Conservation (phyloP, 768 basidiomycete species). For the Daedalea quercina region DNA sequence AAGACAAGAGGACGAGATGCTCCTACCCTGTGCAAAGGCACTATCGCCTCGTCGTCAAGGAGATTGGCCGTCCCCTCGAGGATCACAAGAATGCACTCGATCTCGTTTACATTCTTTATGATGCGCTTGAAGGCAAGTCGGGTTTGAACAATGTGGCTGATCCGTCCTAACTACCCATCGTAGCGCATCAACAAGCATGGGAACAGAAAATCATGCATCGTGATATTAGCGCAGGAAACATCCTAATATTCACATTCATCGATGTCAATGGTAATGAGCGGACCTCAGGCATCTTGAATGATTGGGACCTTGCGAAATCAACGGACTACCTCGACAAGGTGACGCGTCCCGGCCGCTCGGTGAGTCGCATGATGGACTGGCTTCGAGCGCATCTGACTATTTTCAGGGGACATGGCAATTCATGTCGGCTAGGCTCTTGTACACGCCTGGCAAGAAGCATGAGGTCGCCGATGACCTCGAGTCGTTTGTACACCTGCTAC, state of each 20-base stretch:
- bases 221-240: conserved; percentile 6
- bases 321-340: neutral
- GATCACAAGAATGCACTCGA: neutral
- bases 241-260: neutral
- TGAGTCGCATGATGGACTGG: neutral
- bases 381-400: neutral
- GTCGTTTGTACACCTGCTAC: conserved; percentile 11
- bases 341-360: neutral
- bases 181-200: conserved; percentile 7
- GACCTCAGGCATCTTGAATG: neutral
- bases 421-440: conserved; percentile 7
- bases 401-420: conserved; percentile 17
- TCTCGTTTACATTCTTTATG: neutral
- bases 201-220: conserved; percentile 2
- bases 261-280: neutral
- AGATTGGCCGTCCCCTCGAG: conserved; percentile 1
- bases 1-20: neutral
- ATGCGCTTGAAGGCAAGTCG: neutral
- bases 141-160: neutral
- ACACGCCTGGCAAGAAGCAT: conserved; percentile 2
- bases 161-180: neutral
- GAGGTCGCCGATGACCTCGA: conserved; percentile 14
- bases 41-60: conserved; percentile 5
- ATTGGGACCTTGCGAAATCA: conserved; percentile 5
- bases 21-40: neutral